Conservation (phyloP, 495 filamentous ascomycete species). For the Podospora appendiculata region DNA sequence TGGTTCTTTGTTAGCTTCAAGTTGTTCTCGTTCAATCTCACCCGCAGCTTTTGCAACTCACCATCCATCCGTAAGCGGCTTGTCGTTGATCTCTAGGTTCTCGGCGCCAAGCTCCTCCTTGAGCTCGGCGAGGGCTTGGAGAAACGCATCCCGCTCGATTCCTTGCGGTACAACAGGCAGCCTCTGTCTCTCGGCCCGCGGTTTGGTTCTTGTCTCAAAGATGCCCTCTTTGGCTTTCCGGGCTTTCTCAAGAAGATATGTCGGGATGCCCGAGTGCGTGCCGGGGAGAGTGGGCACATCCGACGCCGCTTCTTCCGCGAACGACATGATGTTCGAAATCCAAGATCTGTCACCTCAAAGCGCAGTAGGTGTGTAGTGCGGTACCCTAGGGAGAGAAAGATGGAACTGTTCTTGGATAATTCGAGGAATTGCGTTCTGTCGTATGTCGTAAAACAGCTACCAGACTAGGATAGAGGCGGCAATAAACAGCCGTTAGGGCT, state of each 20-base stretch:
- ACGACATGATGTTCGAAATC: conserved; percentile 17
- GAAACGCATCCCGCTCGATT: conserved; percentile 29
- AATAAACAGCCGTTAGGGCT: background rate
- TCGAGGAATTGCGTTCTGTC: too few species aligned
- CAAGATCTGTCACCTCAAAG: background rate
- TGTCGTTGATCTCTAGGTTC: conserved; percentile 41
- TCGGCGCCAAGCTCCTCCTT: conserved; percentile 25
- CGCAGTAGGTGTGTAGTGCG: background rate
- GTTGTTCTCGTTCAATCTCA: too few species aligned
- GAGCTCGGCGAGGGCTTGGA: conserved; percentile 30
- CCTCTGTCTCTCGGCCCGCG: conserved; percentile 22
- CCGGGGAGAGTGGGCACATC: conserved; percentile 30
- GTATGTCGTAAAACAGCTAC: too few species aligned
- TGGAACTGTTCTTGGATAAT: too few species aligned
- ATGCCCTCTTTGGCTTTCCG: conserved; percentile 23
- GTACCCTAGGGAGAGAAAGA: background rate
- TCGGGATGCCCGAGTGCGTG: conserved; percentile 38
- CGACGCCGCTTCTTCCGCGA: conserved; percentile 21
- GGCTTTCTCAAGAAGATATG: conserved; percentile 30
- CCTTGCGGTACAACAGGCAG: conserved; percentile 31
- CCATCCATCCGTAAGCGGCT: conserved; percentile 41
- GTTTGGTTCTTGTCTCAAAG: conserved; percentile 31
- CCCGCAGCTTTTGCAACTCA: too few species aligned
- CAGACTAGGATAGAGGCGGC: background rate
- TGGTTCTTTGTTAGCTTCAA: too few species aligned